Conservation (phyloP, 495 filamentous ascomycete species). For the Penicillium subrubescens region DNA sequence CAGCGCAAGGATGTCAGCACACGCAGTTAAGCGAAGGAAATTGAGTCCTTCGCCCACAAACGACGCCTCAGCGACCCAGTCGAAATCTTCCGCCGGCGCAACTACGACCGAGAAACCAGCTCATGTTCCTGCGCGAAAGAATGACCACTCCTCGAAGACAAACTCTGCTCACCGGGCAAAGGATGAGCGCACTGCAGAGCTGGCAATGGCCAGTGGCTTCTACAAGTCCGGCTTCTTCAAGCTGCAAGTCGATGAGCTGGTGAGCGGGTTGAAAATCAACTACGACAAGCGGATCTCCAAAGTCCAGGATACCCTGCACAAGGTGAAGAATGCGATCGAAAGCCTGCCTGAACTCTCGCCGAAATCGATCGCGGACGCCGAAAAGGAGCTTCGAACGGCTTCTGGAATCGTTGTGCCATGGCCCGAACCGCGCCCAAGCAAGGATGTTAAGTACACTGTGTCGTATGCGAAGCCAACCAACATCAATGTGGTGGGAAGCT, state of each 20-base stretch:
- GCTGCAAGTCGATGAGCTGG: constrained; percentile 82
- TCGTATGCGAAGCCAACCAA: constrained; percentile 72
- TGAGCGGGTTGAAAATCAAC: constrained; percentile 67
- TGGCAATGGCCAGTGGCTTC: constrained; percentile 46
- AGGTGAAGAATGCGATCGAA: constrained; percentile 76
- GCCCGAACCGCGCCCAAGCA: constrained; percentile 71
- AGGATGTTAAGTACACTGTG: constrained; percentile 77
- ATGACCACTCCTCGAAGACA: constrained; percentile 15
- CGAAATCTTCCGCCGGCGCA: constrained; percentile 4
- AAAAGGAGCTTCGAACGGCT: constrained; percentile 64
- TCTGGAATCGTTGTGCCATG: constrained; percentile 75
- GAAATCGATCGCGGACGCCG: constrained; percentile 64
- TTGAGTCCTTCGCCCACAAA: constrained; percentile 33
- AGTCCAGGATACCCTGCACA: constrained; percentile 70
- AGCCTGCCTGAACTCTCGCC: constrained; percentile 57
- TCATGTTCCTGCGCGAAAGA: constrained; percentile 9
- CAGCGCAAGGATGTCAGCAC: constrained; percentile 32
- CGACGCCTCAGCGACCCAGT: constrained; percentile 14
- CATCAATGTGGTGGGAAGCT: constrained; percentile 88
- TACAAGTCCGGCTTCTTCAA: constrained; percentile 80
- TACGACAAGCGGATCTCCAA: constrained; percentile 65
- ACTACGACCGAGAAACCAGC: constrained; percentile 11
- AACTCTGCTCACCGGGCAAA: constrained; percentile 20
- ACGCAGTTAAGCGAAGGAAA: constrained; percentile 41
- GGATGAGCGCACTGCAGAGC: constrained; percentile 39